phyloP scores from a whole-genome alignment of 768 basidiomycete genomes.

The Termitomyces sp. region DNA sequence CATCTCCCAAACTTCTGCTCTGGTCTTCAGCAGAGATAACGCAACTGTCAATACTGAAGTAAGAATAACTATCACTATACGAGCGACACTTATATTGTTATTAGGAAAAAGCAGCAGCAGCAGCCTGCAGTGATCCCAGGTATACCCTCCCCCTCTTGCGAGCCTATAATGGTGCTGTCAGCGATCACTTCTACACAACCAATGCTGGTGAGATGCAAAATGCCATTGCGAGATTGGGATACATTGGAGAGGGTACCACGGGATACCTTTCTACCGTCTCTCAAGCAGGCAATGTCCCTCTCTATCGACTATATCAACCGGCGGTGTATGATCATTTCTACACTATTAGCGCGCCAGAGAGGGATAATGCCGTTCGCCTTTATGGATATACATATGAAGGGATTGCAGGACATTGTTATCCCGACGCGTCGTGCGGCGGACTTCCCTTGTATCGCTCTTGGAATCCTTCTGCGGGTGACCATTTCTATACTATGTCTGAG shows the following conservation, averaged over 20 bases:
- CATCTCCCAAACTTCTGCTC: not conserved
- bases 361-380: constrained; percentile 5
- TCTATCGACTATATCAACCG: constrained; percentile 15
- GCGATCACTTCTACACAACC: constrained; percentile 13
- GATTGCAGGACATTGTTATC: constrained; percentile 13
- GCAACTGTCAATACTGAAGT: not conserved
- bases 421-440: constrained; percentile 3
- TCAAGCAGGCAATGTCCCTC: constrained; percentile 9
- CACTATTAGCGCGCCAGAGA: constrained; percentile 12
- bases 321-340: constrained; percentile 16
- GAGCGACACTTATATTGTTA: not conserved
- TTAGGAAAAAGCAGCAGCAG: not conserved
- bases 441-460: constrained; percentile 18
- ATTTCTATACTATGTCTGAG: constrained; percentile 19
- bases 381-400: constrained; percentile 12
- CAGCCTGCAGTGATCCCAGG: constrained; percentile 8
- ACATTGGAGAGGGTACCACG: constrained; percentile 10
- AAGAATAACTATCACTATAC: not conserved
- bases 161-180: not conserved
- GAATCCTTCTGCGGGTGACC: constrained; percentile 10
- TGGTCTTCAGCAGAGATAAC: not conserved
- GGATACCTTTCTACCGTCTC: constrained; percentile 10
- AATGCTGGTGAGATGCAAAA: constrained; percentile 7
- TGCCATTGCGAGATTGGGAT: constrained; percentile 9
- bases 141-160: constrained; percentile 6